Base-by-base conservation (phyloP, 805 yeast genomes). In the Yamadazyma sp. region DNA sequence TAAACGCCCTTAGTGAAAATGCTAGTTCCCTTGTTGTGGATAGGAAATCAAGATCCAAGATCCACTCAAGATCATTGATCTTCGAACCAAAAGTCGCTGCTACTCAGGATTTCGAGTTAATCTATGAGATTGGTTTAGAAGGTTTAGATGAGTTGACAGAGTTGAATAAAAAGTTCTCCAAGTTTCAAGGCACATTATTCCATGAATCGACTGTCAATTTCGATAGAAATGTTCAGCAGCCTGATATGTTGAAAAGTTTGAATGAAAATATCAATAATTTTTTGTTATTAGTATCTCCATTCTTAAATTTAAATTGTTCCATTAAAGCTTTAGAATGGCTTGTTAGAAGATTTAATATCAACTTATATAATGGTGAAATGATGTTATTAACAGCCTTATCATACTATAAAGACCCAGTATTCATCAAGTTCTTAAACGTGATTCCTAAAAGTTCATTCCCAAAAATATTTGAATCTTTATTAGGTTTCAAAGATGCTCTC, bases 261-360 rank as follows among this genome's bases (percentile, higher is more conserved):
- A 80, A 88, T 51, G 73, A 70, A 39, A 89, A 93, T 20, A 75
- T 91, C 33, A 76, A 77, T 40, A 80, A 80, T 9, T 91, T 86
- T 53, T 62, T 93, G 41, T 71, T 81, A 39, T 67, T 91, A 46
- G 68, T 80, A 7, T 80, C 94, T 3, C 86, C 94, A 2, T 80
- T 80, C 56, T 78, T 91, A 74, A 74, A 78, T 44, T 62, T 88
- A 35, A 73, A 79, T 15, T 86, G 94, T 16, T 74, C 96, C 3
- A 52, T 86, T 32, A 80, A 81, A 48, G 91, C 96, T 4, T 69
- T 87, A 9, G 98, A 93, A 65, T 93, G 98, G 98, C 76, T 89
- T 16, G 82, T 93, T 13, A 82, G 98, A 64, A 75, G 98, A 49
- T 93, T 80, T 65, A 81, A 87, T 53, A 78, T 87, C 46, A 89